Conservation (phyloP, 2,329 filamentous ascomycete genomes). For the Amauroascus niger region DNA sequence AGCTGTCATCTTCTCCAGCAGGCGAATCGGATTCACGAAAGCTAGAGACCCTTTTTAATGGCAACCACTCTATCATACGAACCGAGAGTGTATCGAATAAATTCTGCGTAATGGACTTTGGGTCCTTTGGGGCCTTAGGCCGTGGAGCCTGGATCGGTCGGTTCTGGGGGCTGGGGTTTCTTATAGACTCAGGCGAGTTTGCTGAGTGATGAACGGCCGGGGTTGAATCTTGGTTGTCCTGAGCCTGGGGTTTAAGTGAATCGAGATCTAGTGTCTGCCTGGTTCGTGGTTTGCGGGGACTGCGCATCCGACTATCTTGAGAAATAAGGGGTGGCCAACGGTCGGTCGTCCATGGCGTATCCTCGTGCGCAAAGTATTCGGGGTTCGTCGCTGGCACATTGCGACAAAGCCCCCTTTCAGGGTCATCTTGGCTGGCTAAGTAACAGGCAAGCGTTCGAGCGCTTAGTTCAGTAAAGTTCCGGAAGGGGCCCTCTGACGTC, state of each 20-base stretch:
- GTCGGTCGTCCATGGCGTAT: neutral
- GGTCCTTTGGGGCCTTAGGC: slow-evolving; percentile 41
- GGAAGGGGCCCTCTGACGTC: slow-evolving; percentile 57
- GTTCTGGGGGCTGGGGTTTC: neutral
- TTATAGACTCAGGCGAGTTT: neutral
- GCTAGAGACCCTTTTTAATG: slow-evolving; percentile 21
- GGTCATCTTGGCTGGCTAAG: slow-evolving; percentile 69
- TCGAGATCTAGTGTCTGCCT: neutral
- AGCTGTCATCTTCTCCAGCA: neutral
- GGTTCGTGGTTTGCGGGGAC: neutral
- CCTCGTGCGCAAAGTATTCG: slow-evolving; percentile 8
- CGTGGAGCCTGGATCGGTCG: neutral
- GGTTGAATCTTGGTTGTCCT: neutral
- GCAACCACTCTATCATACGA: slow-evolving; percentile 40
- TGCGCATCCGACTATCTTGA: neutral
- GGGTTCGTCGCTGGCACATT: slow-evolving; percentile 26
- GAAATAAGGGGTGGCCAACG: neutral
- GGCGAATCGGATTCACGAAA: neutral
- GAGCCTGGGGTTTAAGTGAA: neutral
- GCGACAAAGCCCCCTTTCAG: slow-evolving; percentile 59
- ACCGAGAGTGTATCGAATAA: slow-evolving; percentile 42
- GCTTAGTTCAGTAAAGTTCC: slow-evolving; percentile 70
- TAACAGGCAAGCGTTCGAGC: slow-evolving; percentile 72
- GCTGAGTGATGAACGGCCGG: neutral
- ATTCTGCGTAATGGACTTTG: slow-evolving; percentile 53